Evolutionary conservation across 352 stramenopile genomes (phyloP), one percentile per base, ranked within the genome.

Genomic region (Globisporangium irregulare): DNA sequence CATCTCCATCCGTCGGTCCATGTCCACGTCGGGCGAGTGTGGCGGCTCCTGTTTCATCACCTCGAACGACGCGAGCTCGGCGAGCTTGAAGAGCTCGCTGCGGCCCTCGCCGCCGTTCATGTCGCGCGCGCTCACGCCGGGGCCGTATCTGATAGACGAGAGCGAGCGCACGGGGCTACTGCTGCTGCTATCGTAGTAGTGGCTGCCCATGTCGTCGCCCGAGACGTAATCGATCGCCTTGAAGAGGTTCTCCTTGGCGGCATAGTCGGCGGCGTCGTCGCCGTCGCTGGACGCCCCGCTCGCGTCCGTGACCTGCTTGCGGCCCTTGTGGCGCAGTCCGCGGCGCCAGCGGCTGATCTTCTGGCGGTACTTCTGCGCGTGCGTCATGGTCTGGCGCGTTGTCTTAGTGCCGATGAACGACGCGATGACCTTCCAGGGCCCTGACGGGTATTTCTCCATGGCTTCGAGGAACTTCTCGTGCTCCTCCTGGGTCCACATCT

Each of bases 381-480:
- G 86, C 36, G 86, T 92, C 86, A 92, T 92, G 59, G 98, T 98
- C 78, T 99, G 97, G 24, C 96, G 93, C 15, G 94, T 92, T 9
- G 89, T 94, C 66, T 93, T 92, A 43, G 87, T 87, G 60, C 86
- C 82, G 63, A 95, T 90, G 65, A 89, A 90, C 62, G 80, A 77
- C 20, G 87, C 87, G 70, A 95, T 95, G 59, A 88, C 78, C 68
- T 92, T 92, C 87, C 87, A 95, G 3, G 87, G 87, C 0, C 87
- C 87, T 1, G 83, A 79, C 18, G 87, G 87, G 75, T 93, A 95
- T 72, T 90, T 92, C 70, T 95, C 86, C 81, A 95, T 91, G 55
- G 86, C 87, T 54, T 92, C 77, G 24, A 95, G 75, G 65, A 95
- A 95, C 56, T 89, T 88, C 51, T 95, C 87, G 73, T 95, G 87